Percentiles rank a stretch among this genome's conserved stretches.
Conservation (phyloP, 345 rosid genomes). For the Gynandropsis gynandra region DNA sequence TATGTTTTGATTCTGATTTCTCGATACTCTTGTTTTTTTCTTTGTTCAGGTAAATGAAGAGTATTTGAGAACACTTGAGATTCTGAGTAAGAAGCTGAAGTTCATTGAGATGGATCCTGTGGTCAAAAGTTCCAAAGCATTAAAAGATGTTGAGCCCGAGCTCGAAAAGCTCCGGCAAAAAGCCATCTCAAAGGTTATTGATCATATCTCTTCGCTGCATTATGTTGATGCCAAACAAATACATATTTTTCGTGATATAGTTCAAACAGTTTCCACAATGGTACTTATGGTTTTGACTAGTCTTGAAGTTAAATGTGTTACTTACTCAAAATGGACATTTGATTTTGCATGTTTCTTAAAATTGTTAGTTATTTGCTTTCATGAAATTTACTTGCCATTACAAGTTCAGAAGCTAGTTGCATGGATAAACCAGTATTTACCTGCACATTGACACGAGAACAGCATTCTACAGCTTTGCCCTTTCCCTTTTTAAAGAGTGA, state of each 20-base stretch:
- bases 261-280: too few relatives aligned
- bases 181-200: slow-evolving; percentile 82
- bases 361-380: slow-evolving; percentile 8
- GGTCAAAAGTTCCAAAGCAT: slow-evolving; percentile 77
- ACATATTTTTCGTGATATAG: neutral
- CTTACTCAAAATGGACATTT: slow-evolving; percentile 3
- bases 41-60: slow-evolving; percentile 82
- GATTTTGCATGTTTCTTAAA: neutral
- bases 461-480: neutral
- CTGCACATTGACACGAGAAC: slow-evolving; percentile 9
- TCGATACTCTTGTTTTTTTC: slow-evolving; percentile 18
- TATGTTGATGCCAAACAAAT: neutral
- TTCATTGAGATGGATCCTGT: slow-evolving; percentile 66
- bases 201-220: slow-evolving; percentile 16
- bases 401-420: slow-evolving; percentile 8
- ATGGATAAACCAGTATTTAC: neutral
- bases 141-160: slow-evolving; percentile 95
- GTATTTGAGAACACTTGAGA: slow-evolving; percentile 79
- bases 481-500: slow-evolving; percentile 11
- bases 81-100: slow-evolving; percentile 89
- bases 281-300: slow-evolving; percentile 1
- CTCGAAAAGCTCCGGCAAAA: slow-evolving; percentile 94
- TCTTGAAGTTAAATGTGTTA: slow-evolving; percentile 6
- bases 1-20: neutral
- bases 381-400: too few relatives aligned